phyloP scores from a whole-genome alignment of 169 alveolate species.

The Amoebophrya sp. region DNA sequence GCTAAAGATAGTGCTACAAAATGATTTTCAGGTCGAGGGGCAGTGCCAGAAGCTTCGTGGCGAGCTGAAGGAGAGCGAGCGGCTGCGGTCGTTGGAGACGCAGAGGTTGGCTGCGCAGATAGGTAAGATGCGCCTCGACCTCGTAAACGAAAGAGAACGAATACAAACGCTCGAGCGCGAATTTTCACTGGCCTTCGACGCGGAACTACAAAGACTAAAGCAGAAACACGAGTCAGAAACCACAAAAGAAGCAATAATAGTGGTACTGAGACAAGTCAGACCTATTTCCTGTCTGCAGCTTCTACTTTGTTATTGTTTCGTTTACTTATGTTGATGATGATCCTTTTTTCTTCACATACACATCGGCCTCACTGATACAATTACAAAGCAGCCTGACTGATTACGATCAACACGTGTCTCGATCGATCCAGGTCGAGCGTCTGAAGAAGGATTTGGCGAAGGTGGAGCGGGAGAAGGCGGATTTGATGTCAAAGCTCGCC shows the following conservation, averaged over 20 bases:
- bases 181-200: neutral
- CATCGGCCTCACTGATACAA: too few species aligned
- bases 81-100: neutral
- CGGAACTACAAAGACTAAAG: neutral
- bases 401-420: too few species aligned
- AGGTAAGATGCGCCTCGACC: too few species aligned
- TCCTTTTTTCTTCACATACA: too few species aligned
- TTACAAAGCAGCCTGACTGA: too few species aligned
- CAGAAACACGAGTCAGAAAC: neutral
- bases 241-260: neutral
- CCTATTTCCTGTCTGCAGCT: too few species aligned
- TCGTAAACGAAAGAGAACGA: neutral
- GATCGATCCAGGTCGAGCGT: neutral
- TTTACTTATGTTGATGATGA: too few species aligned
- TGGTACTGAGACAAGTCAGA: neutral
- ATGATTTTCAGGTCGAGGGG: neutral
- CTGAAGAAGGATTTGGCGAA: neutral
- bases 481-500: neutral
- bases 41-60: neutral
- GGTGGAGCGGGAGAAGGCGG: neutral
- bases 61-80: neutral
- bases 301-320: too few species aligned
- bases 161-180: neutral
- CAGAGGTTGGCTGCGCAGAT: neutral
- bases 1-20: too few species aligned